A percentile compares a stretch with the other conserved stretches of the same genome.
These are phyloP conservation scores for Umbellularia californica DNA, from an alignment of 164 flowering plant genomes.

Conservation along the genomic window DNA sequence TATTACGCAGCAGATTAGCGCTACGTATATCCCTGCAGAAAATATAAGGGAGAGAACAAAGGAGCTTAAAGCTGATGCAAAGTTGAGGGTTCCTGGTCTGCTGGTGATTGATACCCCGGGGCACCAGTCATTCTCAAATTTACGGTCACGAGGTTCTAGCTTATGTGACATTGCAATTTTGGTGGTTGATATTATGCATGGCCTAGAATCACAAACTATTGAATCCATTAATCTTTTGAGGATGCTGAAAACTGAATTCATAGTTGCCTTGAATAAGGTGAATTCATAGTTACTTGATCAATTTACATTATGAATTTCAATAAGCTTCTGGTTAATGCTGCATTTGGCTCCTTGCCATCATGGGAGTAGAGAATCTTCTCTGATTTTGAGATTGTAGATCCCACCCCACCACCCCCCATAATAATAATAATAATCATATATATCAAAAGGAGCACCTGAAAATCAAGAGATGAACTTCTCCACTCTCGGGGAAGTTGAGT, in stretches of 20 bases:
- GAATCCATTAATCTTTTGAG: constrained; percentile 92
- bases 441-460: too few species aligned
- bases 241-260: constrained; percentile 92
- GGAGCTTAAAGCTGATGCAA: constrained; percentile 93
- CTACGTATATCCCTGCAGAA: constrained; percentile 92
- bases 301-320: neutral
- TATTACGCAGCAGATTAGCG: constrained; percentile 98
- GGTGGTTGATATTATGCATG: constrained; percentile 99
- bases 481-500: neutral
- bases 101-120: constrained; percentile 98
- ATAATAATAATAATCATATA: too few species aligned
- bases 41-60: constrained; percentile 91
- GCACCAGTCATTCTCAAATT: constrained; percentile 89
- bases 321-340: too few species aligned
- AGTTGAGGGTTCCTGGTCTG: constrained; percentile 82
- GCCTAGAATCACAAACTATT: constrained; percentile 92
- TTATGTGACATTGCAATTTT: constrained; percentile 96
- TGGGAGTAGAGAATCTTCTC: too few species aligned
- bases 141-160: constrained; percentile 92
- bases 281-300: neutral
- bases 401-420: too few species aligned
- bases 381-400: too few species aligned
- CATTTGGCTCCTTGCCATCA: too few species aligned
- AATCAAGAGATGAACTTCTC: too few species aligned
- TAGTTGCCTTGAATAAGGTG: constrained; percentile 96